Percentiles rank a stretch among this genome's conserved stretches.
These are phyloP conservation scores for Brettanomyces custersianus DNA, from an alignment of 805 yeast genomes.

Conservation along the genomic window DNA sequence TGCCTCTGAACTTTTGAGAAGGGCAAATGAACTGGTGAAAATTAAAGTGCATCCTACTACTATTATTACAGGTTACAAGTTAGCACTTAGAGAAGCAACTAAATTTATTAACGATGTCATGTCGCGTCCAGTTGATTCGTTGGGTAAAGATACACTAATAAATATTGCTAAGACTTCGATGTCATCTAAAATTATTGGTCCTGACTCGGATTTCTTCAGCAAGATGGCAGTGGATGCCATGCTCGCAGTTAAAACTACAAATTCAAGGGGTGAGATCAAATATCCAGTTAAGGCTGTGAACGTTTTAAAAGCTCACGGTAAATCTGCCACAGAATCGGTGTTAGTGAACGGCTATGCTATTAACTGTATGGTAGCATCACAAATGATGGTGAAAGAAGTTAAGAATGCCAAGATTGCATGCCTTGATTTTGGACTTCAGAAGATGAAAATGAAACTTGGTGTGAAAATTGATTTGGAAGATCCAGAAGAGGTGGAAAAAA, in stretches of 20 bases:
- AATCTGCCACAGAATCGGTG: slow-evolving; percentile 78
- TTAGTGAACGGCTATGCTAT: slow-evolving; percentile 91
- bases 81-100: slow-evolving; percentile 86
- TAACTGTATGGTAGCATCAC: slow-evolving; percentile 95
- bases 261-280: slow-evolving; percentile 76
- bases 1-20: slow-evolving; percentile 83
- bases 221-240: slow-evolving; percentile 91
- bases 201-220: slow-evolving; percentile 86
- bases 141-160: slow-evolving; percentile 77
- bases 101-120: slow-evolving; percentile 79
- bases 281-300: slow-evolving; percentile 98
- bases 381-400: slow-evolving; percentile 81
- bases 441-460: slow-evolving; percentile 96
- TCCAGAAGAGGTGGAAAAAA: slow-evolving; percentile 85
- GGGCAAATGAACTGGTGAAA: slow-evolving; percentile 90
- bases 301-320: slow-evolving; percentile 93
- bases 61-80: slow-evolving; percentile 90
- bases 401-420: slow-evolving; percentile 75
- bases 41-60: slow-evolving; percentile 97
- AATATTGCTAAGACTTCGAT: slow-evolving; percentile 95
- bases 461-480: slow-evolving; percentile 95
- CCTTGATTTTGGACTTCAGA: slow-evolving; percentile 86
- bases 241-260: slow-evolving; percentile 87
- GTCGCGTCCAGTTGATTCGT: slow-evolving; percentile 66
- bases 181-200: slow-evolving; percentile 93